Evolutionary conservation across 352 stramenopile species (phyloP), one percentile per base, ranked within the genome.

Genomic region (Globisporangium abappressorium): DNA sequence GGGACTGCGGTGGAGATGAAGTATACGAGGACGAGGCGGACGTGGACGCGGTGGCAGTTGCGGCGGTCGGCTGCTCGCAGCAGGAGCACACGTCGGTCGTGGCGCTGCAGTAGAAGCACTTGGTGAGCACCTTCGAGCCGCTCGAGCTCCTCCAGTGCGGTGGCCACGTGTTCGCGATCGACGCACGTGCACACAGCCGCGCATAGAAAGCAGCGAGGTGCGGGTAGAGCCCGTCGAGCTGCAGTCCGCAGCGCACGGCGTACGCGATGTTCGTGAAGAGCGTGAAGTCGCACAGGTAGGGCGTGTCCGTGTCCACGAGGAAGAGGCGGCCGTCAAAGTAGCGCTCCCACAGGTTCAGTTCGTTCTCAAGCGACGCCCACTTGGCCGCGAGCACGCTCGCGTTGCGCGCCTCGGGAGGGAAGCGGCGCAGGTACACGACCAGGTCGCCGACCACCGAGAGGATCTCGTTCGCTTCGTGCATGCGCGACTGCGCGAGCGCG

Each of bases 201-300:
- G 90, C 75, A 73, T 94, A 94, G 34, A 92, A 90, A 74, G 84
- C 89, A 22, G 87, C 87, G 54, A 94, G 70, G 6, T 83, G 79
- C 49, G 87, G 87, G 66, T 93, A 94, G 0, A 94, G 75, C 20
- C 85, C 87, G 36, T 94, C 87, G 54, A 94, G 81, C 62, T 93
- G 87, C 41, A 94, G 67, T 3, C 87, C 87, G 76, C 87, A 94
- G n/a, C 87, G 82, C 55, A 94, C 87, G 24, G 87, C 87, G 70
- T 94, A 94, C 7, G 87, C 87, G n/a, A 94, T 68, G 74, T 94
- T 94, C 47, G 83, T 92, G 68, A 94, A 94, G 51, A 93, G 84
- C 67, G 84, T 89, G 57, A 88, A 92, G 69, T 94, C 87, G 67
- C 84, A 93, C 61, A 93, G 68, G 78, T 81, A 92, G 55, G 84